Percentiles rank a stretch among this genome's conserved stretches.
Conservation (phyloP, 768 basidiomycete species). For the Leccinum subtestaceum region DNA sequence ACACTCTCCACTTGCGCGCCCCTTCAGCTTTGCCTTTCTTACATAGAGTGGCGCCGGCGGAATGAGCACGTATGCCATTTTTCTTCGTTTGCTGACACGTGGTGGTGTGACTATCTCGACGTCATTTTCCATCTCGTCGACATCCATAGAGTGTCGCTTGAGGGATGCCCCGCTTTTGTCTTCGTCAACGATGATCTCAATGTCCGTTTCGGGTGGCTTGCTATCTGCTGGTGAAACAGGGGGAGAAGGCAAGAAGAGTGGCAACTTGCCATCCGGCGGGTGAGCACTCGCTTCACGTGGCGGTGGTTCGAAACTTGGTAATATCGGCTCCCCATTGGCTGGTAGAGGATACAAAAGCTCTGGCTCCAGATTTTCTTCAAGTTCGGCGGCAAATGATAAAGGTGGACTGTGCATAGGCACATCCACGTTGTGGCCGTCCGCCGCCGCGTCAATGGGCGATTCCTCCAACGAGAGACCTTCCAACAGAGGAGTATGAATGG, state of each 20-base stretch:
- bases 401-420: conserved; percentile 23
- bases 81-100: conserved; percentile 25
- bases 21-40: conserved; percentile 19
- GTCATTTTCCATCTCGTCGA: conserved; percentile 12
- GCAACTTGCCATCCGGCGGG: conserved; percentile 27
- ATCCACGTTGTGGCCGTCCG: conserved; percentile 14
- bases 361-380: conserved; percentile 11
- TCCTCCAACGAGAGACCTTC: conserved; percentile 25
- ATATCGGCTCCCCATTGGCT: background rate
- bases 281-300: conserved; percentile 14
- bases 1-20: conserved; percentile 11
- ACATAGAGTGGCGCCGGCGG: conserved; percentile 26
- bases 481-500: conserved; percentile 19
- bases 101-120: background rate
- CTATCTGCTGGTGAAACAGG: conserved; percentile 31
- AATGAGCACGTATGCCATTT: conserved; percentile 29
- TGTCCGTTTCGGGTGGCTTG: conserved; percentile 23
- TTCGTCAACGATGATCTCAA: conserved; percentile 13
- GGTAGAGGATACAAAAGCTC: conserved; percentile 7
- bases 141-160: conserved; percentile 23
- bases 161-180: conserved; percentile 3
- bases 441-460: background rate
- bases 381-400: conserved; percentile 2
- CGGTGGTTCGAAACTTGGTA: conserved; percentile 6
- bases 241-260: conserved; percentile 51